Evolutionary conservation across 768 basidiomycete genomes (phyloP).

Genomic region (Leucosporidium yakuticum): DNA sequence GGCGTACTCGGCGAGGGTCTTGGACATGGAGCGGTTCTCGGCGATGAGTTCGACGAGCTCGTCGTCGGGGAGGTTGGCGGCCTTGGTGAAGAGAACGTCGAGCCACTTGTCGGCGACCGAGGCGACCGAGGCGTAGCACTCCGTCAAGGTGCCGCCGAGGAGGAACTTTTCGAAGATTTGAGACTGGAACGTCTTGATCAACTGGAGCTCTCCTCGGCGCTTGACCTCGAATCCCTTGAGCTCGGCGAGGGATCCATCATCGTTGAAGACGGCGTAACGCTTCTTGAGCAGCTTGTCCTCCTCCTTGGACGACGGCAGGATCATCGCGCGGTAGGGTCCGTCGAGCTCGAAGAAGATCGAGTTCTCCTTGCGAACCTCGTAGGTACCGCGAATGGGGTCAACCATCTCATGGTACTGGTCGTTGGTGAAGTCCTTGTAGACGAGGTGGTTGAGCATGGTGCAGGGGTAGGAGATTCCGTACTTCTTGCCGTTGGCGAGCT

Average conservation of each 20-base stretch:
- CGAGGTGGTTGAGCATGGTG: constrained; percentile 98
- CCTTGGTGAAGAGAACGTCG: constrained; percentile 83
- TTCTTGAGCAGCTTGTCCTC: constrained; percentile 98
- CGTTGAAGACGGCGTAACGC: constrained; percentile 97
- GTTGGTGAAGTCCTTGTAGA: constrained; percentile 91
- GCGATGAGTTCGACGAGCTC: constrained; percentile 97
- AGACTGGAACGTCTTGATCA: constrained; percentile 99
- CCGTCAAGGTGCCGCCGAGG: constrained; percentile 83
- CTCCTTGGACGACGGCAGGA: constrained; percentile 96
- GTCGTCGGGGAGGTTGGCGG: constrained; percentile 75
- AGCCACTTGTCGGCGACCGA: constrained; percentile 94
- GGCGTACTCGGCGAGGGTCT: constrained; percentile 90
- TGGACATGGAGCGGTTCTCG: constrained; percentile 96
- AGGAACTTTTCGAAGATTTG: constrained; percentile 98
- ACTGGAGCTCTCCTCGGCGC: constrained; percentile 89
- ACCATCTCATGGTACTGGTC: constrained; percentile 88
- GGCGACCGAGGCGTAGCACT: constrained; percentile 92
- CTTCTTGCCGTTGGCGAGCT: constrained; percentile 76
- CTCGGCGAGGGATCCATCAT: constrained; percentile 94
- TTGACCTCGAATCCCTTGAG: constrained; percentile 99
- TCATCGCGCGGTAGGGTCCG: constrained; percentile 98
- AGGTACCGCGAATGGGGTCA: constrained; percentile 74
- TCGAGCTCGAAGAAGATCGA: constrained; percentile 99
- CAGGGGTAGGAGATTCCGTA: constrained; percentile 92
- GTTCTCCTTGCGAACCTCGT: constrained; percentile 83